Conservation (phyloP, 116 monocot species). For the Cymodocea nodosa region DNA sequence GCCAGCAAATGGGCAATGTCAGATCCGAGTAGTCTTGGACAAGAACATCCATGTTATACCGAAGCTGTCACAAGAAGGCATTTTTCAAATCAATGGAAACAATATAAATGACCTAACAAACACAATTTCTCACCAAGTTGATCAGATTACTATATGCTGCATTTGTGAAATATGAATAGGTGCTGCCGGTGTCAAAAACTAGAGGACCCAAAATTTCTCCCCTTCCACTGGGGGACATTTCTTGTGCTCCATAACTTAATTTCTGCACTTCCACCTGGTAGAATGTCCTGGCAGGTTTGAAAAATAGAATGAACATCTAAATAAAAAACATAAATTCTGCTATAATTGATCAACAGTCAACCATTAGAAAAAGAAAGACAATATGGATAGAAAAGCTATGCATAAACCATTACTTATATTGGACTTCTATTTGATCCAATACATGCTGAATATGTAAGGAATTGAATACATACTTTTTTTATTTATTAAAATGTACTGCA, state of each 20-base stretch:
- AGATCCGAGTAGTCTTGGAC: constrained; percentile 50
- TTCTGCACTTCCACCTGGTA: constrained; percentile 34
- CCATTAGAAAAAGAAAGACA: too few relatives aligned
- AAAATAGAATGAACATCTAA: background rate
- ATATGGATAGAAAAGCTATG: too few relatives aligned
- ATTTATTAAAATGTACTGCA: too few relatives aligned
- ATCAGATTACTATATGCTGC: constrained; percentile 50
- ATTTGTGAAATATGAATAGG: constrained; percentile 61
- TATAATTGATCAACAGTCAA: too few relatives aligned
- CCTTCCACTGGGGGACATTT: constrained; percentile 12
- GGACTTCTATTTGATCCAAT: too few relatives aligned
- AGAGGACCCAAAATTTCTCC: constrained; percentile 20
- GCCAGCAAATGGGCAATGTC: constrained; percentile 65
- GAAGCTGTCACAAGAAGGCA: constrained; percentile 31
- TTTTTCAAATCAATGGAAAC: background rate
- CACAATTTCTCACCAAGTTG: constrained; percentile 25
- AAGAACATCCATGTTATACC: constrained; percentile 22
- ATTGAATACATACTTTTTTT: too few relatives aligned
- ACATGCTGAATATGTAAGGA: too few relatives aligned
- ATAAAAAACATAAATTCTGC: background rate
- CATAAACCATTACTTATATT: too few relatives aligned
- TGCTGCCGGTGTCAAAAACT: constrained; percentile 83
- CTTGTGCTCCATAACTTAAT: constrained; percentile 46
- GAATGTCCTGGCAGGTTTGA: constrained; percentile 27
- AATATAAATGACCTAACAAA: background rate